These are phyloP conservation scores for Metschnikowia cubensis DNA, from an alignment of 805 yeast species.

Conservation along the genomic window DNA sequence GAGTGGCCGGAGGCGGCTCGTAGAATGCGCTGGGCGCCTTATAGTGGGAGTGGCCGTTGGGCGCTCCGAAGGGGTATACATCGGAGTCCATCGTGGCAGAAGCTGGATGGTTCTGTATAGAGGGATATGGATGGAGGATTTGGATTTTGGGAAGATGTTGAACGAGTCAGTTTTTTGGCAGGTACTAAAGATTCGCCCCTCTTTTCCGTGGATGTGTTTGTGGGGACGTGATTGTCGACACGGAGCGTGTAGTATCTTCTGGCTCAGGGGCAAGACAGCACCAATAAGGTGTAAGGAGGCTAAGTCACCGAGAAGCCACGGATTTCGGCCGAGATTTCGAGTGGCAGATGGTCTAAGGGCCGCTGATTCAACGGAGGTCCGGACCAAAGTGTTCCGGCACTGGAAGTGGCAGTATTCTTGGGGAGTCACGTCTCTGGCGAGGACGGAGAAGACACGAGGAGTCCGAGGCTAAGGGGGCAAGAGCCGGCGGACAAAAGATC, in stretches of 20 bases:
- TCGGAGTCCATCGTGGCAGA: conserved; percentile 7
- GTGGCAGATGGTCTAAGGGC: too few relatives aligned
- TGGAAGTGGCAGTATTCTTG: not conserved
- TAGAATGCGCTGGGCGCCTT: conserved; percentile 9
- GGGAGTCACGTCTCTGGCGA: not conserved
- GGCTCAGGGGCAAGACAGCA: too few relatives aligned
- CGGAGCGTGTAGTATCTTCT: too few relatives aligned
- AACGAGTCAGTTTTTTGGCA: too few relatives aligned
- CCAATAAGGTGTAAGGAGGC: not conserved
- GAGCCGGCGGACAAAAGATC: too few relatives aligned
- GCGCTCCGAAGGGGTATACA: conserved; percentile 1
- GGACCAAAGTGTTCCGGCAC: not conserved
- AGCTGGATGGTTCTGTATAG: too few relatives aligned
- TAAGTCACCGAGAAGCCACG: not conserved
- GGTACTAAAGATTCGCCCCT: too few relatives aligned
- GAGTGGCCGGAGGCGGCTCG: conserved; percentile 6
- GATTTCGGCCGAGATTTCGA: not conserved
- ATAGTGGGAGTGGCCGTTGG: conserved; percentile 5
- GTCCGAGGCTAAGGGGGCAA: not conserved
- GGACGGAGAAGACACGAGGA: not conserved
- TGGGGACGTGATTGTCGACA: too few relatives aligned
- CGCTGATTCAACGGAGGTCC: not conserved
- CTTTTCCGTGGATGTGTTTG: too few relatives aligned
- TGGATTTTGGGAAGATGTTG: too few relatives aligned
- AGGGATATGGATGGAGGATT: not conserved